These are phyloP conservation scores for Talaromyces piceae DNA, from an alignment of 2,329 filamentous ascomycete species.

Conservation along the genomic window DNA sequence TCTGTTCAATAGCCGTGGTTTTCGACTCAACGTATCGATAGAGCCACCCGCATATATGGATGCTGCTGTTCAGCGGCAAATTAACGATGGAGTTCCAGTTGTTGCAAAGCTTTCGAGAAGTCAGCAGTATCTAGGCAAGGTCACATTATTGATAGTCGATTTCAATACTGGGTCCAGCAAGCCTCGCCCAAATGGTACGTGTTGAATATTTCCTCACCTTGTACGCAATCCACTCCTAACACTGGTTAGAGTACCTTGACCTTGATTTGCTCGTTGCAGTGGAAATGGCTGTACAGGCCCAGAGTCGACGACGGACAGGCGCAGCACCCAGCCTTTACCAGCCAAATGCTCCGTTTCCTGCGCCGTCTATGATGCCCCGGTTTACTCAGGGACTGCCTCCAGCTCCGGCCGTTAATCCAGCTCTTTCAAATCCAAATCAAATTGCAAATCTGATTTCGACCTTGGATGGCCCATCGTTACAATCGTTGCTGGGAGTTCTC, in stretches of 20 bases:
- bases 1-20: conserved; percentile 61
- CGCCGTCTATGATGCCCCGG: conserved; percentile 20
- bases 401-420: conserved; percentile 26
- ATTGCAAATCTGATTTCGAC: conserved; percentile 59
- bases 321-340: conserved; percentile 26
- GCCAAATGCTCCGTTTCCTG: conserved; percentile 29
- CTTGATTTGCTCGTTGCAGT: conserved; percentile 71
- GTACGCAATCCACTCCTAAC: neutral
- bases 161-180: conserved; percentile 65
- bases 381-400: conserved; percentile 24
- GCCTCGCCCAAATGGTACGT: conserved; percentile 65
- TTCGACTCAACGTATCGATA: conserved; percentile 73
- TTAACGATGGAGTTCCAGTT: conserved; percentile 79
- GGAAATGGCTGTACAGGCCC: conserved; percentile 65
- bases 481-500: conserved; percentile 60
- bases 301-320: conserved; percentile 28
- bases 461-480: conserved; percentile 62
- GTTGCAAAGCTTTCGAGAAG: conserved; percentile 68
- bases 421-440: conserved; percentile 39
- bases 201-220: neutral
- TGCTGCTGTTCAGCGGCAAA: conserved; percentile 74
- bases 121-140: conserved; percentile 63
- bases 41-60: conserved; percentile 69
- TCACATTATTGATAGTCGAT: conserved; percentile 80
- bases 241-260: conserved; percentile 63